Conservation (phyloP, 108 stramenopile genomes). For the Cyclotella sp. region DNA sequence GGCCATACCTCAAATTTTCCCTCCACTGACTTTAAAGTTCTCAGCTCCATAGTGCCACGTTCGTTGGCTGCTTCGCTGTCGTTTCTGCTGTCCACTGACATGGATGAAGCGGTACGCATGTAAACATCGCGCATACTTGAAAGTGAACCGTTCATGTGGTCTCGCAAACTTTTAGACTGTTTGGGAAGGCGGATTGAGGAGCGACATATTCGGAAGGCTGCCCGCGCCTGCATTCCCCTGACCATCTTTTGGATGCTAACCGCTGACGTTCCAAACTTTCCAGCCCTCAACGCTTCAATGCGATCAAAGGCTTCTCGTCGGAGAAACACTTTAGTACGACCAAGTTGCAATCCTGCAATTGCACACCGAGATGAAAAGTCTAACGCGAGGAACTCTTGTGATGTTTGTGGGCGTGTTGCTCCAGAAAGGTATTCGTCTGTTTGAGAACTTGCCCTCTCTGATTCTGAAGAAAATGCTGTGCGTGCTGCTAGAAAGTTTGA, state of each 20-base stretch:
- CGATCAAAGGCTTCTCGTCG: conserved; percentile 77
- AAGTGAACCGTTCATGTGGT: neutral
- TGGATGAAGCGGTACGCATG: conserved; percentile 6
- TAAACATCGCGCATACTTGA: conserved; percentile 4
- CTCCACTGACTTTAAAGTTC: conserved; percentile 1
- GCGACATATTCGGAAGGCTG: conserved; percentile 20
- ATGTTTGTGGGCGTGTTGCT: conserved; percentile 24
- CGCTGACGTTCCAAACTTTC: conserved; percentile 50
- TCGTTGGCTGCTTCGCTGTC: conserved; percentile 13
- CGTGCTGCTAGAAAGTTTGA: conserved; percentile 11
- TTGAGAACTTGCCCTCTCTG: neutral
- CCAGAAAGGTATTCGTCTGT: conserved; percentile 32
- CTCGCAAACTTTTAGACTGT: neutral
- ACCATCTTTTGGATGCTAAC: conserved; percentile 56
- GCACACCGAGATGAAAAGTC: conserved; percentile 27
- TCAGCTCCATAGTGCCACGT: neutral
- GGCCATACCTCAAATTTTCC: conserved; percentile 17
- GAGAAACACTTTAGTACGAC: conserved; percentile 88
- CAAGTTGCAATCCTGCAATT: conserved; percentile 85
- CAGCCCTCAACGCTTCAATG: conserved; percentile 73
- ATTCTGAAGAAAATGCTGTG: conserved; percentile 12
- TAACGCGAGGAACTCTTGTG: conserved; percentile 12
- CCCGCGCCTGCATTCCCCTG: conserved; percentile 54
- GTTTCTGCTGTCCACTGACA: conserved; percentile 15
- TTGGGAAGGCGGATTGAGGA: neutral